These are phyloP conservation scores for Rutstroemia sp. DNA, from an alignment of 2,329 filamentous ascomycete species.

Conservation along the genomic window DNA sequence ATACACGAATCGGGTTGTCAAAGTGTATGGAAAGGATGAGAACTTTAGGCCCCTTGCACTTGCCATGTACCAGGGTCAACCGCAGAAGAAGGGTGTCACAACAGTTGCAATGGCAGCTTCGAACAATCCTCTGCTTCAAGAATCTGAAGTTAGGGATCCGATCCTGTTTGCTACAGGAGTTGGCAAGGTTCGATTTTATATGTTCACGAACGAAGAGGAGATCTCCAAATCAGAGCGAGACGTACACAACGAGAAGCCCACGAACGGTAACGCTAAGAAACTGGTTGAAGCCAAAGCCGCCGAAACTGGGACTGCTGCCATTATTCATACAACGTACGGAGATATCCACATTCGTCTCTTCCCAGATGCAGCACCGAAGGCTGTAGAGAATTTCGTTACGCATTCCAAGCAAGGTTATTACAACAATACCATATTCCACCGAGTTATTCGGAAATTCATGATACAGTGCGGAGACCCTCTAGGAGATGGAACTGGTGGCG, in stretches of 20 bases:
- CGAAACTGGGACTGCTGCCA: constrained; percentile 70
- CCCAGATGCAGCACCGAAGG: constrained; percentile 85
- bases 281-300: constrained; percentile 51
- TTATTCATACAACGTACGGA: constrained; percentile 87
- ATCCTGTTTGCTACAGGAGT: constrained; percentile 79
- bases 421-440: constrained; percentile 95
- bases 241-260: constrained; percentile 90
- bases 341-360: constrained; percentile 92
- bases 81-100: constrained; percentile 85
- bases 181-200: constrained; percentile 89
- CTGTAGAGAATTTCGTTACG: constrained; percentile 95
- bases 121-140: constrained; percentile 83
- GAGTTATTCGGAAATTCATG: constrained; percentile 98
- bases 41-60: constrained; percentile 77
- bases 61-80: constrained; percentile 87
- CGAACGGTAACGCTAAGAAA: constrained; percentile 50
- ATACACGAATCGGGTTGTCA: constrained; percentile 85
- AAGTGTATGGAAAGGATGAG: constrained; percentile 85
- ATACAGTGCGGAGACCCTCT: constrained; percentile 81
- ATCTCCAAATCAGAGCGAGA: constrained; percentile 80
- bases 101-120: constrained; percentile 97
- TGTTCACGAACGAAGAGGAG: constrained; percentile 89
- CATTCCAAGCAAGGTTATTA: constrained; percentile 89
- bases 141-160: constrained; percentile 84
- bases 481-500: constrained; percentile 82